These are phyloP conservation scores for Populus davidiana DNA, from an alignment of 345 rosid genomes.

Conservation along the genomic window DNA sequence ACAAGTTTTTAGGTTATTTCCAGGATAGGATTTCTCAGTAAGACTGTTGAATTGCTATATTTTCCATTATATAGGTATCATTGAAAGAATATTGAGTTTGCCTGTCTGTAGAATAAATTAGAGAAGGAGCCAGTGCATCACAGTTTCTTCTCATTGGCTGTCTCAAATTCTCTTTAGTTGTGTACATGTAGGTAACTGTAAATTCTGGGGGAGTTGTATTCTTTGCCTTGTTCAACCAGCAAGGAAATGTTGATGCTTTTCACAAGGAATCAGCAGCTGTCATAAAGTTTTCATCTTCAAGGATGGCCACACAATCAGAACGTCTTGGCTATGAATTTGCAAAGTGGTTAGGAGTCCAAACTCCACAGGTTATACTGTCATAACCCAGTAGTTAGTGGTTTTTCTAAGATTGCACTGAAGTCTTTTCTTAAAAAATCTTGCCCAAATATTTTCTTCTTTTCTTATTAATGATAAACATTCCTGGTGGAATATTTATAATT, in stretches of 20 bases:
- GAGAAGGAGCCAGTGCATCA: background rate
- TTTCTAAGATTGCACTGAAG: background rate
- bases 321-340: slow-evolving; percentile 99
- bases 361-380: slow-evolving; percentile 72
- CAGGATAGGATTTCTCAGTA: background rate
- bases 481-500: background rate
- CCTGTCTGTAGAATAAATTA: background rate
- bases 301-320: slow-evolving; percentile 99
- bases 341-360: slow-evolving; percentile 83
- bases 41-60: background rate
- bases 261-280: slow-evolving; percentile 90
- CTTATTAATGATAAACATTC: slow-evolving; percentile 10
- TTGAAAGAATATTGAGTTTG: background rate
- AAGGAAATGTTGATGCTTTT: slow-evolving; percentile 40
- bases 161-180: slow-evolving; percentile 31
- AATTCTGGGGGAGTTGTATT: slow-evolving; percentile 99
- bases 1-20: background rate
- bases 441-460: background rate
- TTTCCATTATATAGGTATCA: background rate
- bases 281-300: slow-evolving; percentile 92
- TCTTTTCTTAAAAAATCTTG: background rate
- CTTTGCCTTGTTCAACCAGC: slow-evolving; percentile 81
- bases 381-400: slow-evolving; percentile 7
- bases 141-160: slow-evolving; percentile 7
- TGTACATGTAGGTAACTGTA: slow-evolving; percentile 70